A percentile compares a stretch with the other conserved stretches of the same genome.
Conservation (phyloP, 495 filamentous ascomycete genomes). For the Letharia lupina region DNA sequence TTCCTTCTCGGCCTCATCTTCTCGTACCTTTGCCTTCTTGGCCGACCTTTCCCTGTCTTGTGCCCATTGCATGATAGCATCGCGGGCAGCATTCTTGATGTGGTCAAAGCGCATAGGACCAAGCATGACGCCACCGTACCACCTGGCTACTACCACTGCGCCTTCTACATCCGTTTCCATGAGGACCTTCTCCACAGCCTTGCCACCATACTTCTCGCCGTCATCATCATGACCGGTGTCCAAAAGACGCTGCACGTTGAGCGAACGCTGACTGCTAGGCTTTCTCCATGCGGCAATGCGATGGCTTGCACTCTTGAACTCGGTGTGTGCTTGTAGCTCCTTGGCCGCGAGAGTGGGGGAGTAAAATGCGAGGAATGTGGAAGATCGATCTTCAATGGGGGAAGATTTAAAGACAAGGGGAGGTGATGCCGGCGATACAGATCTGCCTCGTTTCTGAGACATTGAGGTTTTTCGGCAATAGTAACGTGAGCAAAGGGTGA, state of each 20-base stretch:
- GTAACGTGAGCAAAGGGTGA: too few species aligned
- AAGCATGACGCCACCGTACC: conserved; percentile 40
- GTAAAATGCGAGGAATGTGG: conserved; percentile 36
- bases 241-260: conserved; percentile 19
- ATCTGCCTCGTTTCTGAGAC: conserved; percentile 9
- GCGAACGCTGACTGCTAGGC: conserved; percentile 22
- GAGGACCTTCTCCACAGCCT: conserved; percentile 32
- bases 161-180: conserved; percentile 30
- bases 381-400: conserved; percentile 33
- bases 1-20: conserved; percentile 22
- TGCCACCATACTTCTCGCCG: conserved; percentile 37
- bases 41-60: background rate
- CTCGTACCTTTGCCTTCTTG: conserved; percentile 11
- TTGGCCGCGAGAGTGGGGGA: conserved; percentile 31
- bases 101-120: conserved; percentile 39
- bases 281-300: conserved; percentile 36
- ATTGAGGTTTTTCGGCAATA: background rate
- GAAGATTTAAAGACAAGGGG: conserved; percentile 28
- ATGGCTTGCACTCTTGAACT: conserved; percentile 33
- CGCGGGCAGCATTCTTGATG: conserved; percentile 33
- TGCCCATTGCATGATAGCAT: conserved; percentile 29
- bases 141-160: conserved; percentile 38
- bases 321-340: conserved; percentile 29
- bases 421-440: background rate
- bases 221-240: conserved; percentile 39